Evolutionary conservation across 108 stramenopile species (phyloP).

Genomic region (Cyclostephanos tholiformis): DNA sequence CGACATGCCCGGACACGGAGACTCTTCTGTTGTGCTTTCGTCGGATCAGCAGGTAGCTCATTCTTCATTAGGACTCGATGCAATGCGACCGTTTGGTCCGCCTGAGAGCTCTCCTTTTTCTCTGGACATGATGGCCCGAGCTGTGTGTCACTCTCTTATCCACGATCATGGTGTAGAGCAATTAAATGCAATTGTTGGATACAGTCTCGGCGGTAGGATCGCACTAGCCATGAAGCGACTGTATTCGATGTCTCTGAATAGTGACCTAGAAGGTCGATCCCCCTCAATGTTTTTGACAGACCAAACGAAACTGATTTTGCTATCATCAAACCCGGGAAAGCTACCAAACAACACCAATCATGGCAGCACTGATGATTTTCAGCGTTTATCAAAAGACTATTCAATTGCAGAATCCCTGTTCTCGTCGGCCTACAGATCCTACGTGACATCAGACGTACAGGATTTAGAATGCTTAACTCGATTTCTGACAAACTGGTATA

Average conservation of each 20-base stretch:
- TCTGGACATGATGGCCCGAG: conserved; percentile 59
- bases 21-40: conserved; percentile 43
- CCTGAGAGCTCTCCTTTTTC: conserved; percentile 33
- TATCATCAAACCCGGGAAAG: conserved; percentile 44
- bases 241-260: conserved; percentile 13
- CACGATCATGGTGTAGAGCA: conserved; percentile 52
- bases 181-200: conserved; percentile 76
- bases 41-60: conserved; percentile 35
- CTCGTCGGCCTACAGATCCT: conserved; percentile 38
- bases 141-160: conserved; percentile 54
- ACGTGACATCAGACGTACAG: conserved; percentile 17
- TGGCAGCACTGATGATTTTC: conserved; percentile 6
- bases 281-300: conserved; percentile 31
- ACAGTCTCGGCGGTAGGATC: conserved; percentile 85
- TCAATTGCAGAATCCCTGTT: conserved; percentile 27
- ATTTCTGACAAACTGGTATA: conserved; percentile 71
- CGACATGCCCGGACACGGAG: conserved; percentile 81
- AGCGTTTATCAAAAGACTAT: conserved; percentile 47
- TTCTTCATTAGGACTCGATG: conserved; percentile 37
- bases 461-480: conserved; percentile 28
- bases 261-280: not conserved
- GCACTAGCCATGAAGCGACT: conserved; percentile 76
- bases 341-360: conserved; percentile 9
- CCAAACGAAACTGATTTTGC: conserved; percentile 45
- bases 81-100: conserved; percentile 20